Evolutionary conservation across 2,329 filamentous ascomycete species (phyloP).

Genomic region (Drechslera avenae): DNA sequence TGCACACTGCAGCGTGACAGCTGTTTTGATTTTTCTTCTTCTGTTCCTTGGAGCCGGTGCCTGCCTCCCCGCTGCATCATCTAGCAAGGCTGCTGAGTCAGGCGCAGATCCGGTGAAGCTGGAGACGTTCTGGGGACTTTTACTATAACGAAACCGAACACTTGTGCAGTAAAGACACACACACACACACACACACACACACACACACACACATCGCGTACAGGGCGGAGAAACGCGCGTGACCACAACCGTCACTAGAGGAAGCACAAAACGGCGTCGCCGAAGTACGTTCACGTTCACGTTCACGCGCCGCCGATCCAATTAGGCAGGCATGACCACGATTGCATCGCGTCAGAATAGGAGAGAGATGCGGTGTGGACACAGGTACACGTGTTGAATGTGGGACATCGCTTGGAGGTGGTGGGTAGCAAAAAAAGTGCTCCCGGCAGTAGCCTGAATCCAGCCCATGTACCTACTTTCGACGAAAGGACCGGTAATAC

Average conservation of each 20-base stretch:
- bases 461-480: background rate
- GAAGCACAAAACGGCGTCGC: background rate
- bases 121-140: background rate
- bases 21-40: constrained; percentile 1
- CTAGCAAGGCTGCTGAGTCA: constrained; percentile 5
- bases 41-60: background rate
- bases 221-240: constrained; percentile 6
- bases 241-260: background rate
- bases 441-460: background rate
- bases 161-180: too few relatives aligned
- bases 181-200: too few relatives aligned
- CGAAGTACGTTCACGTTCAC: background rate
- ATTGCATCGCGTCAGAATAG: background rate
- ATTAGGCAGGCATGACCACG: background rate
- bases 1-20: constrained; percentile 11
- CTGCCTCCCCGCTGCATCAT: constrained; percentile 3
- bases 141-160: too few relatives aligned
- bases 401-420: constrained; percentile 15
- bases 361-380: constrained; percentile 29
- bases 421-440: background rate
- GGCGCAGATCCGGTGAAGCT: constrained; percentile 8
- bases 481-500: constrained; percentile 1
- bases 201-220: too few relatives aligned
- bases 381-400: constrained; percentile 30
- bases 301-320: constrained; percentile 3